Evolutionary conservation across 352 stramenopile genomes (phyloP), one percentile per base, ranked within the genome.

Genomic region (Globisporangium barbulae): DNA sequence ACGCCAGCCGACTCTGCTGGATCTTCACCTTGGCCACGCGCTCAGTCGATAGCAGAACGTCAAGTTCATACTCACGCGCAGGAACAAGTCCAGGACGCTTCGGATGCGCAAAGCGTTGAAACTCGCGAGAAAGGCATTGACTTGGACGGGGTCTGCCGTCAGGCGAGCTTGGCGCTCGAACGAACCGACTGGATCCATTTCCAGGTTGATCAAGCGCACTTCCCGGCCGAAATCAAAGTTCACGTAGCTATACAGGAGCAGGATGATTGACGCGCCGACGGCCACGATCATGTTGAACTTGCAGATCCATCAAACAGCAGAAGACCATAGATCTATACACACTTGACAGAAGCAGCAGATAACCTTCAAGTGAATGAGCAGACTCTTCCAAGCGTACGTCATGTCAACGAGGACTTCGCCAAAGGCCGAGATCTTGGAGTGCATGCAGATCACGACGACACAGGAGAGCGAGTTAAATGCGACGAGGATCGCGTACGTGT

Each of bases 21-120:
- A 28, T 25, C 41, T 19, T 67, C 0, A 71, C 58, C 30, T 79
- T 66, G 6, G 77, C 30, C n/a, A 77, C 67, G 0, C 70, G 62
- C 19, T 75, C 35, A 67, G 67, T 2, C 74, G 74, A 25, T 78
- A 78, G 19, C 53, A 67, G 35, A 82, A 77, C 4, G 73, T 64
- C 2, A 75, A 7, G 41, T 74, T 80, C 63, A 73, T 73, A 6
- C 69, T 66, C 2, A 85, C 57, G 13, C 68, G 67, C 7, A 79
- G 42, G 21, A 79, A 53, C 2, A 81, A 52, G 25, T 74, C 64
- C 0, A 69, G 49, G 1, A 19, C 33, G 17, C 67, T 61, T 10
- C 52, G 45, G 52, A 82, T 77, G 0, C 74, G 67, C 49, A 85
- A 53, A 1, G 60, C 69, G 35, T 82, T 69, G 21, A 79, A 71